Conservation (phyloP, 495 filamentous ascomycete species). For the Penicillium parvum region DNA sequence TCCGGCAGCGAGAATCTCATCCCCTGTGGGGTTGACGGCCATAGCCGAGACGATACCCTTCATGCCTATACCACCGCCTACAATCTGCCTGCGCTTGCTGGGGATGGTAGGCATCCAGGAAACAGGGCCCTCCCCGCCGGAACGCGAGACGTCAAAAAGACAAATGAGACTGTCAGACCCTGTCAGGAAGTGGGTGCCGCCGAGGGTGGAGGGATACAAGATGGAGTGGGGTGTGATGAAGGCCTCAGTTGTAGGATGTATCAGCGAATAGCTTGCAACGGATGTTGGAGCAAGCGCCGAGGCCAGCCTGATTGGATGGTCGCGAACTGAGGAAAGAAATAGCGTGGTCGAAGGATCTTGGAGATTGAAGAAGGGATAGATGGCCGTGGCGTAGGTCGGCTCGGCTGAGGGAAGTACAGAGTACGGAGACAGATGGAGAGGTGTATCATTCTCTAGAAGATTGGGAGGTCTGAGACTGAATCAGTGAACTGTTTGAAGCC, state of each 20-base stretch:
- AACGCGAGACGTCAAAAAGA: slow-evolving; percentile 69
- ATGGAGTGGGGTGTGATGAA: slow-evolving; percentile 75
- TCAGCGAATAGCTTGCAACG: slow-evolving; percentile 63
- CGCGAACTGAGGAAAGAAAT: slow-evolving; percentile 60
- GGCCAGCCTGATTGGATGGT: slow-evolving; percentile 74
- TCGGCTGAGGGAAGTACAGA: slow-evolving; percentile 57
- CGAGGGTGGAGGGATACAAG: slow-evolving; percentile 52
- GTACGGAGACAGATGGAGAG: slow-evolving; percentile 56
- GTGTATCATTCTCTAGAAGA: slow-evolving; percentile 55
- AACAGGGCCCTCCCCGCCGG: slow-evolving; percentile 58
- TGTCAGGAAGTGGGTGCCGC: slow-evolving; percentile 60
- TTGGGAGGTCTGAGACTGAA: slow-evolving; percentile 48
- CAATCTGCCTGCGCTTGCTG: slow-evolving; percentile 63
- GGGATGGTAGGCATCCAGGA: slow-evolving; percentile 65
- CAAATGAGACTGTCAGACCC: slow-evolving; percentile 70
- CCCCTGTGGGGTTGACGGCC: slow-evolving; percentile 38
- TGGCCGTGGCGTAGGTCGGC: slow-evolving; percentile 64
- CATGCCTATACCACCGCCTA: slow-evolving; percentile 72
- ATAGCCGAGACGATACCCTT: slow-evolving; percentile 77
- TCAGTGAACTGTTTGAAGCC: not conserved
- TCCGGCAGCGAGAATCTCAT: slow-evolving; percentile 70
- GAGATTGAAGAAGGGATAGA: slow-evolving; percentile 70
- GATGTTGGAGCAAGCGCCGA: slow-evolving; percentile 47
- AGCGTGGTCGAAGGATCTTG: slow-evolving; percentile 61
- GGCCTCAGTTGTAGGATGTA: slow-evolving; percentile 70